Evolutionary conservation across 306 rosid genomes (phyloP).

Genomic region (Clitoria ternatea): DNA sequence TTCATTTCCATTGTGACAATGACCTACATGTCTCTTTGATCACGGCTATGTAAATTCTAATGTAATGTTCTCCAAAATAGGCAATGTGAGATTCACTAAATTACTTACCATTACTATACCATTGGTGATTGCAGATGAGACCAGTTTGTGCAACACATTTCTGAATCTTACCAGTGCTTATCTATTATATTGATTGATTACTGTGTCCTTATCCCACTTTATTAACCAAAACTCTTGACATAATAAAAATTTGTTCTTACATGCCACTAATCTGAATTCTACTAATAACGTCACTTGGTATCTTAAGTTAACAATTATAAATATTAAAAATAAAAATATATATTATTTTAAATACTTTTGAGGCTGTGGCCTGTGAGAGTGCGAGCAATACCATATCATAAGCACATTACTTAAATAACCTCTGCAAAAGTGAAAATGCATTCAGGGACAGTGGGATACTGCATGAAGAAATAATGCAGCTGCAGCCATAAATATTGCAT

Average conservation of each 20-base stretch:
- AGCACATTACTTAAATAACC: not conserved
- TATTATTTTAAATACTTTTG: too few relatives aligned
- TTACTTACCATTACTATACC: too few relatives aligned
- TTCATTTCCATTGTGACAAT: not conserved
- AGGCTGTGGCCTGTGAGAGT: not conserved
- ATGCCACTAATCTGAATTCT: not conserved
- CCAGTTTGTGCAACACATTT: too few relatives aligned
- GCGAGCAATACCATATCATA: not conserved
- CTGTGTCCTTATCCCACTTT: not conserved
- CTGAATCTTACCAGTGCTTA: too few relatives aligned
- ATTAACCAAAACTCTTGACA: not conserved
- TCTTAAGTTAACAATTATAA: too few relatives aligned
- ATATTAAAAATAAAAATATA: too few relatives aligned
- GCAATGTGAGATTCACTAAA: too few relatives aligned
- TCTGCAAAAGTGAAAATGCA: not conserved
- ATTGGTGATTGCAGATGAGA: too few relatives aligned
- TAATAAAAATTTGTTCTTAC: not conserved
- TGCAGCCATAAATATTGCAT: not conserved
- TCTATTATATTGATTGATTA: not conserved
- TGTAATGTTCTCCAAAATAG: too few relatives aligned
- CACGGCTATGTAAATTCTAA: too few relatives aligned
- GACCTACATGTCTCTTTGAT: not conserved
- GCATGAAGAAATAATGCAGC: not conserved
- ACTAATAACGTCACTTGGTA: too few relatives aligned
- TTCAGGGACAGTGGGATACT: conserved; percentile 7